phyloP scores from a whole-genome alignment of 768 basidiomycete genomes.

The Amanita subjunquillea region DNA sequence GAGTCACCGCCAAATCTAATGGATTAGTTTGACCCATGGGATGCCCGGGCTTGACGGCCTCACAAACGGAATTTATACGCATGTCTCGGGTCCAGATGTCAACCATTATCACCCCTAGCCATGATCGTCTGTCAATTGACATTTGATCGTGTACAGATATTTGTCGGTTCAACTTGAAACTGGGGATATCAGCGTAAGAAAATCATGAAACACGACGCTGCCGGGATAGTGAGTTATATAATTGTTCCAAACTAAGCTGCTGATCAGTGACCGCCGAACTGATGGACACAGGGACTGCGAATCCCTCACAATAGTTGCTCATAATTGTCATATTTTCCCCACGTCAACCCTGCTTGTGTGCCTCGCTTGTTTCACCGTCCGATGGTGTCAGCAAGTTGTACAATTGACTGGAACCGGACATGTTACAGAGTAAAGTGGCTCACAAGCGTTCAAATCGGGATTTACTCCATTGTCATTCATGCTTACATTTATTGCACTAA shows the following conservation, averaged over 20 bases:
- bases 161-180: not conserved
- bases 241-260: not conserved
- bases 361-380: not conserved
- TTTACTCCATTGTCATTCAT: not conserved
- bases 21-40: not conserved
- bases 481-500: no score
- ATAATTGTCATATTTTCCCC: not conserved
- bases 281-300: not conserved
- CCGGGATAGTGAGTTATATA: not conserved
- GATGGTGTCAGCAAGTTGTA: not conserved
- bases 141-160: not conserved
- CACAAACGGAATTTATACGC: not conserved
- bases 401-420: not conserved
- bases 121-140: not conserved
- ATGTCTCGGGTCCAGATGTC: not conserved
- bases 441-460: not conserved
- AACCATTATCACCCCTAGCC: not conserved
- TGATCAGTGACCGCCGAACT: not conserved
- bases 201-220: not conserved
- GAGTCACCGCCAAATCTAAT: no score
- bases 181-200: not conserved
- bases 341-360: not conserved
- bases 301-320: not conserved
- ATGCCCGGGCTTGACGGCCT: not conserved
- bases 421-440: not conserved